These are phyloP conservation scores for Umbilicaria muhlenbergii DNA, from an alignment of 495 filamentous ascomycete genomes.

Conservation along the genomic window DNA sequence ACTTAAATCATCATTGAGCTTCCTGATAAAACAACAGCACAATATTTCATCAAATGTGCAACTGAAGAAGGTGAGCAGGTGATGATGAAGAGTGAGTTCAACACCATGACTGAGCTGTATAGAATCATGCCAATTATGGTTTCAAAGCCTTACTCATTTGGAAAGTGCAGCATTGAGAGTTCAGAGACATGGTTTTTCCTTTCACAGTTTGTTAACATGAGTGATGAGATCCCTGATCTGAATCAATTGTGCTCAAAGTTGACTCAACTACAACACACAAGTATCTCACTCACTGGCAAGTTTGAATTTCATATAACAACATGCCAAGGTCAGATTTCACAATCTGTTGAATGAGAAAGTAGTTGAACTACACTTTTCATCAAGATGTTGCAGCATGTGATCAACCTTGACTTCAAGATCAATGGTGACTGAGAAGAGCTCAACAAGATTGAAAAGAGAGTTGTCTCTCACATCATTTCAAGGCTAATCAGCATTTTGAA, in stretches of 20 bases:
- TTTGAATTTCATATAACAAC: slow-evolving; percentile 37
- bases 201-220: slow-evolving; percentile 25
- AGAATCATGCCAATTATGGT: slow-evolving; percentile 22
- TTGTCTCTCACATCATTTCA: slow-evolving; percentile 24
- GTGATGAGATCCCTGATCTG: slow-evolving; percentile 23
- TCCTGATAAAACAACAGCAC: not conserved
- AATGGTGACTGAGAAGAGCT: slow-evolving; percentile 19
- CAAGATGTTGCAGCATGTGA: slow-evolving; percentile 18
- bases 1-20: not conserved
- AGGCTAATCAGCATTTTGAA: slow-evolving; percentile 24
- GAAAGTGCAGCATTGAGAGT: slow-evolving; percentile 17
- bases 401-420: slow-evolving; percentile 16
- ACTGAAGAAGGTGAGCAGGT: slow-evolving; percentile 15
- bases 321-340: slow-evolving; percentile 28
- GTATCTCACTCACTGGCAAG: slow-evolving; percentile 29
- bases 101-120: slow-evolving; percentile 29
- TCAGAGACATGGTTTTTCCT: slow-evolving; percentile 30
- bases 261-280: slow-evolving; percentile 22
- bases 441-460: slow-evolving; percentile 7
- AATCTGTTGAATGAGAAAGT: slow-evolving; percentile 23
- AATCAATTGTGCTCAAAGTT: slow-evolving; percentile 22
- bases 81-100: slow-evolving; percentile 29
- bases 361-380: slow-evolving; percentile 33
- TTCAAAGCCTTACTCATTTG: slow-evolving; percentile 30
- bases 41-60: slow-evolving; percentile 4